Percentiles rank a stretch among this genome's conserved stretches.
phyloP scores from a whole-genome alignment of 2,329 filamentous ascomycete genomes.

The Elsinoe necatrix region DNA sequence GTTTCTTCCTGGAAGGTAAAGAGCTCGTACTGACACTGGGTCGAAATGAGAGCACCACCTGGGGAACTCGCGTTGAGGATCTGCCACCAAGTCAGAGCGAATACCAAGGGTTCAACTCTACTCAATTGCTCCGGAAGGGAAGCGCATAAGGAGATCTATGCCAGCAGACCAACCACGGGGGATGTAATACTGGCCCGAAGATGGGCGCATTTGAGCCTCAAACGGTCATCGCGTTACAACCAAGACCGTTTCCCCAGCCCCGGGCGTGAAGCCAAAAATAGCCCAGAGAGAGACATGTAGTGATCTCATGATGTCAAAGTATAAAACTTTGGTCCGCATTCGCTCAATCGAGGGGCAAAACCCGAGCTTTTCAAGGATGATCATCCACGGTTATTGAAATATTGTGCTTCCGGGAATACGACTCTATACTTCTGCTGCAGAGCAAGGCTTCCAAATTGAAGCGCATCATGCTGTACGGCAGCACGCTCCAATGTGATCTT shows the following conservation, averaged over 20 bases:
- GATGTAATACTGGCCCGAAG: neutral
- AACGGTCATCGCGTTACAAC: neutral
- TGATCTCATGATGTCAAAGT: neutral
- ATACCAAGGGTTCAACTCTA: neutral
- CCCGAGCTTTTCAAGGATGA: neutral
- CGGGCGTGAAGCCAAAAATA: neutral
- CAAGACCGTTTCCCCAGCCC: neutral
- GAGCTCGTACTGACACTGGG: slow-evolving; percentile 37
- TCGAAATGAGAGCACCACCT: slow-evolving; percentile 33
- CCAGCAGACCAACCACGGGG: neutral
- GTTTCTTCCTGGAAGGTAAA: slow-evolving; percentile 38
- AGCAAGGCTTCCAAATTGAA: too few species aligned
- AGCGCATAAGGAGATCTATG: neutral
- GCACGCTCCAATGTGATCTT: too few species aligned
- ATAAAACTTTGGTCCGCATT: neutral
- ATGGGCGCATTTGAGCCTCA: neutral
- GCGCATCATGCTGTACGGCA: too few species aligned
- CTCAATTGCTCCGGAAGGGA: neutral
- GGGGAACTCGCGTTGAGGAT: slow-evolving; percentile 37
- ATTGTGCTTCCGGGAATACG: neutral
- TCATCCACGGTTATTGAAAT: neutral
- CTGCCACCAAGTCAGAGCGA: slow-evolving; percentile 32
- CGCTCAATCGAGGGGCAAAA: neutral
- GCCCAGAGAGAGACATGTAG: neutral
- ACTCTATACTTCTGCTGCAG: neutral